These are phyloP conservation scores for Ceratocystis huliohia DNA, from an alignment of 2,329 filamentous ascomycete genomes.

Conservation along the genomic window DNA sequence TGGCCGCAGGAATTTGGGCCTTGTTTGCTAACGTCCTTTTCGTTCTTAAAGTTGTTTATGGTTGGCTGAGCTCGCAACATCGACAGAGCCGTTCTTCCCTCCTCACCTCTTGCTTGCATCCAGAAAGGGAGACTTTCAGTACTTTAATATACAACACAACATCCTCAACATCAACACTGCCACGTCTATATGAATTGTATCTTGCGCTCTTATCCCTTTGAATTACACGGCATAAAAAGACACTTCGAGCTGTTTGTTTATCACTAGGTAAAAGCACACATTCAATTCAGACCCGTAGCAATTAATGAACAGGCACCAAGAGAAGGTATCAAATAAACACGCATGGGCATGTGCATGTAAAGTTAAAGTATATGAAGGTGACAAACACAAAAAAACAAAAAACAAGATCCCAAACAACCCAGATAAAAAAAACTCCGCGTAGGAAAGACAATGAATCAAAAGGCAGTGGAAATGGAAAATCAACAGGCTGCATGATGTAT, in stretches of 20 bases:
- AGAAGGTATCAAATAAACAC: conserved; percentile 2
- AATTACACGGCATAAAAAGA: neutral
- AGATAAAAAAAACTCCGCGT: neutral
- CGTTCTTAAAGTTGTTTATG: conserved; percentile 16
- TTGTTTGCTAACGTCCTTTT: neutral
- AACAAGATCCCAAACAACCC: neutral
- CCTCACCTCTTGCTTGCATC: no score
- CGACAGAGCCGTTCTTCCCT: neutral
- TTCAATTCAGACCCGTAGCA: neutral
- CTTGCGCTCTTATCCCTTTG: no score
- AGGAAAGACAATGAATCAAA: neutral
- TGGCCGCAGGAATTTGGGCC: no score
- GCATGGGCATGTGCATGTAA: conserved; percentile 18
- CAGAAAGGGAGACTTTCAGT: no score
- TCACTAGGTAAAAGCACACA: neutral
- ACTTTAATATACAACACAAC: no score
- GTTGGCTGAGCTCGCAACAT: conserved; percentile 11
- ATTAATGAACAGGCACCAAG: neutral
- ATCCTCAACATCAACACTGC: no score
- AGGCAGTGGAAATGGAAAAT: neutral
- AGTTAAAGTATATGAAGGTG: neutral
- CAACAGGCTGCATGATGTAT: conserved; percentile 10
- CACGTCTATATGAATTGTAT: no score
- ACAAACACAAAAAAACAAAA: neutral
- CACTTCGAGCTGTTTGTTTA: neutral